Conservation (phyloP, 1,284 basidiomycete genomes). For the Marasmius tenuissimus region DNA sequence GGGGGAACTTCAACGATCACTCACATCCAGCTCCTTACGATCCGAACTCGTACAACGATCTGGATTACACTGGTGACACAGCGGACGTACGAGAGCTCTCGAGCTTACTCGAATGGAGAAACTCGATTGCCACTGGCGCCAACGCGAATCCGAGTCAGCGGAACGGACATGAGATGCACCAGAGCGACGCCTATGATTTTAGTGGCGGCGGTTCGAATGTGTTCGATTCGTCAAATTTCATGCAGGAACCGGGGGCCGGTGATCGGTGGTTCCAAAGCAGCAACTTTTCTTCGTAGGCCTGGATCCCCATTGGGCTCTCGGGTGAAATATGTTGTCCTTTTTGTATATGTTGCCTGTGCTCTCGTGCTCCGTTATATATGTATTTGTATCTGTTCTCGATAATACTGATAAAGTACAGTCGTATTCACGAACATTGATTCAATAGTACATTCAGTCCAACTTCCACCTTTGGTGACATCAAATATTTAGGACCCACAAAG, state of each 20-base stretch:
- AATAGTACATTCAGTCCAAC: no score
- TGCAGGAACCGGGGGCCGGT: constrained; percentile 18
- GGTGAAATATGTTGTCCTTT: no score
- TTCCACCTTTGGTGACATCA: no score
- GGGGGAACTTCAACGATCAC: not conserved
- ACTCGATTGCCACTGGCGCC: not conserved
- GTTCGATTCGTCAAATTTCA: constrained; percentile 21
- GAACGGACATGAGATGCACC: not conserved
- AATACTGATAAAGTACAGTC: no score
- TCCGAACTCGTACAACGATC: not conserved
- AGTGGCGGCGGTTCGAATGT: constrained; percentile 8
- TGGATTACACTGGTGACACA: not conserved
- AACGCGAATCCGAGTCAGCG: not conserved
- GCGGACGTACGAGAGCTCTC: not conserved
- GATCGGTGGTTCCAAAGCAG: not conserved
- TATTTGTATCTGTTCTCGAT: no score
- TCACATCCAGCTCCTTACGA: not conserved
- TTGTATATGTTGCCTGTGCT: no score
- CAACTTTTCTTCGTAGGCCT: not conserved
- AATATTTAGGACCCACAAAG: no score
- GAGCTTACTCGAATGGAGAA: not conserved
- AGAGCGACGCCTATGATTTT: not conserved
- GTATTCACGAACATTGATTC: no score
- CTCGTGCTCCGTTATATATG: no score
- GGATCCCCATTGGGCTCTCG: no score